Conservation (phyloP, 2,329 filamentous ascomycete species). For the Pseudovirgaria hyperparasitica region DNA sequence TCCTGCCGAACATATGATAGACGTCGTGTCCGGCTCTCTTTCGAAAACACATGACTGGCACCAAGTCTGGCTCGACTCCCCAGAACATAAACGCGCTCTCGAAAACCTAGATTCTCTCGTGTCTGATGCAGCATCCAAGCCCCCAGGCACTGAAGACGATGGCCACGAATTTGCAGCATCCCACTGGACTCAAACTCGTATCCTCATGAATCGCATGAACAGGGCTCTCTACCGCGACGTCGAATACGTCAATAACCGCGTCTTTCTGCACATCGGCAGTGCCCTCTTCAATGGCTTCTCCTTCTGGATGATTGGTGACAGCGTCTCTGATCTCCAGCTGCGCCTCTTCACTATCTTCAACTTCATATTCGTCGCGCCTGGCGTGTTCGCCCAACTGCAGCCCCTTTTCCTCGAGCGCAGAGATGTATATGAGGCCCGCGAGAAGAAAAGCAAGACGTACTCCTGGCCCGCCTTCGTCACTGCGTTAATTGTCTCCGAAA, state of each 20-base stretch:
- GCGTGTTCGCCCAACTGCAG: conserved; percentile 26
- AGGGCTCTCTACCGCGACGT: conserved; percentile 47
- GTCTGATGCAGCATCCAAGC: conserved; percentile 23
- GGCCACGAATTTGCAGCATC: conserved; percentile 24
- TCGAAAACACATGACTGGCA: conserved; percentile 20
- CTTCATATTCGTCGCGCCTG: conserved; percentile 12
- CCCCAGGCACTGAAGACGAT: conserved; percentile 24
- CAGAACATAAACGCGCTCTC: conserved; percentile 18
- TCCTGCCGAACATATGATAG: conserved; percentile 64
- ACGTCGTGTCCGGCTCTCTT: conserved; percentile 41
- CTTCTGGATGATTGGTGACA: conserved; percentile 33
- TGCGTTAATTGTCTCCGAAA: conserved; percentile 29
- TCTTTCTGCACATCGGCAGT: conserved; percentile 33
- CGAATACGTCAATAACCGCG: conserved; percentile 51
- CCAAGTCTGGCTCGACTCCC: conserved; percentile 24
- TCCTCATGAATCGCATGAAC: conserved; percentile 31
- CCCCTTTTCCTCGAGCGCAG: conserved; percentile 31
- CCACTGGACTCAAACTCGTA: conserved; percentile 16
- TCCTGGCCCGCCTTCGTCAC: conserved; percentile 6
- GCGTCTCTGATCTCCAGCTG: conserved; percentile 24
- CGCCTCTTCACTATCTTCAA: conserved; percentile 24
- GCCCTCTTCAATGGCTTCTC: conserved; percentile 33
- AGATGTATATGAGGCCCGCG: conserved; percentile 50
- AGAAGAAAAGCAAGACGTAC: conserved; percentile 7
- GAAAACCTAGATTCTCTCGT: conserved; percentile 26